Percentiles rank a stretch among this genome's conserved stretches.
Conservation (phyloP, 352 stramenopile genomes). For the Globisporangium viniferum region DNA sequence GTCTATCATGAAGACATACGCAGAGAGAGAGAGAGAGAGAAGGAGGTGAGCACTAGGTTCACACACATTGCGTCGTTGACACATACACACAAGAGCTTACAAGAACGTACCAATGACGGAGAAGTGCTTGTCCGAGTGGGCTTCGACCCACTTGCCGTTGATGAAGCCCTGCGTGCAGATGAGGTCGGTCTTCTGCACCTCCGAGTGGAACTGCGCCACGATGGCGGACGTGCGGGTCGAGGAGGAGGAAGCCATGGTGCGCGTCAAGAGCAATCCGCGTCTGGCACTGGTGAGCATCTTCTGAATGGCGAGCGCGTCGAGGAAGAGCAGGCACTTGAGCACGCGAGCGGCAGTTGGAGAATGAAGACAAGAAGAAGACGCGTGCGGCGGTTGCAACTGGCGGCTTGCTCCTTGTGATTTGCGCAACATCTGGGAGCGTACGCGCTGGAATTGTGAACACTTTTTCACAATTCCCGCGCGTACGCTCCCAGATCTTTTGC, state of each 20-base stretch:
- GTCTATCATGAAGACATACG: constrained; percentile 26
- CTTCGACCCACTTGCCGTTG: constrained; percentile 73
- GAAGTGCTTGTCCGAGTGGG: constrained; percentile 51
- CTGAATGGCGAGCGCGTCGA: background rate
- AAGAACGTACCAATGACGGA: constrained; percentile 45
- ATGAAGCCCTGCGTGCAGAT: constrained; percentile 78
- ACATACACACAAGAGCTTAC: background rate
- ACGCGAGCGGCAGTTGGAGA: constrained; percentile 24
- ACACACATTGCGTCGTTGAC: background rate
- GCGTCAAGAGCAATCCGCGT: constrained; percentile 8
- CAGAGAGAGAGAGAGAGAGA: background rate
- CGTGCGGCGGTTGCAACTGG: background rate
- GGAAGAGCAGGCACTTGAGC: background rate
- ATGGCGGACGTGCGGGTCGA: background rate
- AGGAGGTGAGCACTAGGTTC: background rate
- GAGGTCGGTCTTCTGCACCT: constrained; percentile 60
- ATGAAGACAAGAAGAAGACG: constrained; percentile 16
- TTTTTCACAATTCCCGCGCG: background rate
- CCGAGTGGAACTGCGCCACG: constrained; percentile 36
- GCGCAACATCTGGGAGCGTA: too few species aligned
- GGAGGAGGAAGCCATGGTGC: constrained; percentile 16
- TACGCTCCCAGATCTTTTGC: constrained; percentile 13
- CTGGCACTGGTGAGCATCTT: constrained; percentile 14
- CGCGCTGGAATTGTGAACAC: too few species aligned
- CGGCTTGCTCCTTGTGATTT: too few species aligned